Base-by-base conservation (phyloP, 1,284 basidiomycete species). In the Microbotryum silenes-acaulis region DNA sequence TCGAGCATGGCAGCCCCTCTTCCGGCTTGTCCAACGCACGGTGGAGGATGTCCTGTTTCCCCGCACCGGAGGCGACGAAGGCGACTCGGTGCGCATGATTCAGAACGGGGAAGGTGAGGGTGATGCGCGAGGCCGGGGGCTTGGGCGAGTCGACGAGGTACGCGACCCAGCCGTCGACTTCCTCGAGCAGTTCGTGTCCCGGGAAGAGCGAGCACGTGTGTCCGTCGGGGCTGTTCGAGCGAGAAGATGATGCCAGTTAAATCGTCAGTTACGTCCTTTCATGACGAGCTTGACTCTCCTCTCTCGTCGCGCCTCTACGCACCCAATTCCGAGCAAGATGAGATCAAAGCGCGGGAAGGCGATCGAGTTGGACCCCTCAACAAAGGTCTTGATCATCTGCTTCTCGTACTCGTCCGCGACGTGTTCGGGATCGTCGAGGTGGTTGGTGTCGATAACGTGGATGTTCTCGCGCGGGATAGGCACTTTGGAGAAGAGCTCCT, bases 201-300 rank as follows among this genome's bases (percentile, higher is more conserved):
- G 94, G 92, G 83, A 98, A 98, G 66, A 98, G 85, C 16, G 89
- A 92, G 69, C 88, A 91, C 27, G 93, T 97, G 80, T 98, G 96
- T 25, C 94, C 94, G 74, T 97, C 94, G 6, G 68, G 68, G 37
- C 67, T 68, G 54, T 25, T 9, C 25, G 10, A 20, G 27, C 16
- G 49, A n/a, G 18, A 14, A 4, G 23, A 25, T 10, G 44, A 8
- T 5, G 23, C 9, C 10, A 23, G 45, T 23, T 18, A 1, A 25
- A 46, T 53, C 55, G 37, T 21, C 18, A 33, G 20, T 20, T 6
- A 29, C n/a, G 48, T 2, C 23, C 20, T n/a, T 23, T 20, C 12
- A 7, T 9, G 20, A 50, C 4, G n/a, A 50, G 23, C 29, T 50
- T 50, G 3, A 20, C 37, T 5, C 27, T 31, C 51, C 42, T 44